A percentile compares a stretch with the other conserved stretches of the same genome.
These are phyloP conservation scores for Heracleum sosnowskyi DNA, from an alignment of 129 eudicot species.

Conservation along the genomic window DNA sequence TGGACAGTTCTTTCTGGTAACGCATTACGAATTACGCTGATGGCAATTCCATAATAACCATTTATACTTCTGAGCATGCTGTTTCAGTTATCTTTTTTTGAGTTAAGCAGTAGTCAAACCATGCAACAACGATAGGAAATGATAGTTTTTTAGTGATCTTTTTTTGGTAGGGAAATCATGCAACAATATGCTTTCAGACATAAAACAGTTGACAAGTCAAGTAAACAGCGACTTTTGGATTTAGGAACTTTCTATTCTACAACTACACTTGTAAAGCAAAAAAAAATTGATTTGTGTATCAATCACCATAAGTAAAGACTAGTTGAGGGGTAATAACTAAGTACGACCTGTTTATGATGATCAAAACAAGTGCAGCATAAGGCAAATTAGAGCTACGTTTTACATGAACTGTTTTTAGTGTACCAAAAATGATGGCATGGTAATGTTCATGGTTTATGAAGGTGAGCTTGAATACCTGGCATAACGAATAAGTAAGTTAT, in stretches of 20 bases:
- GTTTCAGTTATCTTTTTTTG: background rate
- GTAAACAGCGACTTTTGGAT: background rate
- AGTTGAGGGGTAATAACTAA: background rate
- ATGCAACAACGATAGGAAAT: background rate
- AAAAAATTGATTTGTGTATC: background rate
- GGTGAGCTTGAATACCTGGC: slow-evolving; percentile 49
- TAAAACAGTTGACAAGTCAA: background rate
- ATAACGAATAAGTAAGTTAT: slow-evolving; percentile 78
- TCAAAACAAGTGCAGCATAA: background rate
- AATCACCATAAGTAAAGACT: background rate
- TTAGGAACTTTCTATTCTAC: background rate
- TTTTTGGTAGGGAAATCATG: background rate
- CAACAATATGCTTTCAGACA: background rate
- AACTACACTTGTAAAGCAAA: background rate
- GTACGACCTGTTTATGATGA: background rate
- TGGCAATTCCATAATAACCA: background rate
- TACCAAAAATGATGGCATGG: background rate
- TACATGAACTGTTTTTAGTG: background rate
- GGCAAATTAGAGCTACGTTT: background rate
- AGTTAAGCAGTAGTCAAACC: background rate
- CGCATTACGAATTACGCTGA: background rate
- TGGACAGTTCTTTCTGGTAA: background rate
- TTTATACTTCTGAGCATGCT: background rate
- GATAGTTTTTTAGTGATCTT: background rate
- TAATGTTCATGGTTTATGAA: background rate